Percentiles rank a stretch among this genome's conserved stretches.
Conservation (phyloP, 2,329 filamentous ascomycete genomes). For the Hypoxylon rubiginosum region DNA sequence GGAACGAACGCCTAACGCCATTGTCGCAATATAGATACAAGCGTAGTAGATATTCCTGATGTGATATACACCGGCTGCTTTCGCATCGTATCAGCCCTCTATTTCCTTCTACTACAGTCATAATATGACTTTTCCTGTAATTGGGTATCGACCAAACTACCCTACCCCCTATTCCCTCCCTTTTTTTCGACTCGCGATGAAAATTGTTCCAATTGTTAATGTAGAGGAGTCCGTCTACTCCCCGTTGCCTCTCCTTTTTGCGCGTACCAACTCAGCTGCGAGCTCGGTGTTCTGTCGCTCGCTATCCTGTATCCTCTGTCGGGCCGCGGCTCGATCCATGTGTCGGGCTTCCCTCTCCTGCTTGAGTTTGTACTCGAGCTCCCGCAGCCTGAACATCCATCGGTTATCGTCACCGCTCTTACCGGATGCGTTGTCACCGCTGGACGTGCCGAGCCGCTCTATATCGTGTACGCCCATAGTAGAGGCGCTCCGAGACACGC, state of each 20-base stretch:
- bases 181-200: not conserved
- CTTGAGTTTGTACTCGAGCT: slow-evolving; percentile 90
- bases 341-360: slow-evolving; percentile 88
- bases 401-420: slow-evolving; percentile 70
- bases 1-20: slow-evolving; percentile 33
- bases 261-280: slow-evolving; percentile 49
- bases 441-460: slow-evolving; percentile 45
- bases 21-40: slow-evolving; percentile 26
- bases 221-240: slow-evolving; percentile 35
- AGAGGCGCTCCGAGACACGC: slow-evolving; percentile 48
- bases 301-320: slow-evolving; percentile 70
- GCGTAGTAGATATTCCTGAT: slow-evolving; percentile 24
- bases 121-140: not conserved
- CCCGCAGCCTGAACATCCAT: slow-evolving; percentile 87
- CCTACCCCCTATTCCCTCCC: not conserved
- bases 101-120: not conserved
- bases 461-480: slow-evolving; percentile 41
- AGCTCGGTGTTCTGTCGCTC: slow-evolving; percentile 53
- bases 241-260: slow-evolving; percentile 45
- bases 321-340: slow-evolving; percentile 85
- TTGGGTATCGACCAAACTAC: not conserved
- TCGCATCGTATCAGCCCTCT: not conserved
- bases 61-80: slow-evolving; percentile 9
- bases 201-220: not conserved
- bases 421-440: slow-evolving; percentile 42